Evolutionary conservation across 352 stramenopile species (phyloP), one percentile per base, ranked within the genome.

Genomic region (Aphanomyces stellatus): DNA sequence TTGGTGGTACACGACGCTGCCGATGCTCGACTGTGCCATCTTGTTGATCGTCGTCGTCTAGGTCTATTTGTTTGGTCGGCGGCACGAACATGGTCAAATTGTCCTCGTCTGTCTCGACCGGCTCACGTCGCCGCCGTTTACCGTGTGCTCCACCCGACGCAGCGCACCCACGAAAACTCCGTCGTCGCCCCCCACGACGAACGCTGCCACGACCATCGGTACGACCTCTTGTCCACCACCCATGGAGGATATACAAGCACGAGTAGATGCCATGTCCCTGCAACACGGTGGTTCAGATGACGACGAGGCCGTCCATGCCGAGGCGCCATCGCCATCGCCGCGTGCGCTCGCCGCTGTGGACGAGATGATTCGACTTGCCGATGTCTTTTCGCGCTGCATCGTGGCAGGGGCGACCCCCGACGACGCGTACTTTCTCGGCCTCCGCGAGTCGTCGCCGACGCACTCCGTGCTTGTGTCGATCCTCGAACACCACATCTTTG

Each of bases 1-100:
- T 89, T 93, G 59, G 81, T 84, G 30, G 80, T 91, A 43, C 22
- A 4, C 41, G 2, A 11, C 24, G 5, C 2, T 19, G 1, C 3
- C 4, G 2, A 37, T 19, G 13, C 3, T n/a, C n/a, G n/a, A n/a
- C n/a, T n/a, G n/a, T n/a, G n/a, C n/a, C n/a, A n/a, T n/a, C n/a
- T n/a, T n/a, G n/a, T n/a, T n/a, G n/a, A n/a, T n/a, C n/a, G n/a
- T n/a, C n/a, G 19, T 62, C 51, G 11, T 13, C 3, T 34, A 67
- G 60, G 60, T 57, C 25, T 67, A 67, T 33, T 13, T 67, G 37
- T 67, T 67, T 57, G n/a, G 37, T 46, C 37, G 11, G n/a, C 37
- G 37, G n/a, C 37, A 46, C n/a, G 57, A 65, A 24, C 49, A 57
- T 27, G 10, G 31, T 25, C 49, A 24, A 2, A 41, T 24, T 19